Evolutionary conservation across 352 stramenopile species (phyloP).

Genomic region (Plasmopara muralis): DNA sequence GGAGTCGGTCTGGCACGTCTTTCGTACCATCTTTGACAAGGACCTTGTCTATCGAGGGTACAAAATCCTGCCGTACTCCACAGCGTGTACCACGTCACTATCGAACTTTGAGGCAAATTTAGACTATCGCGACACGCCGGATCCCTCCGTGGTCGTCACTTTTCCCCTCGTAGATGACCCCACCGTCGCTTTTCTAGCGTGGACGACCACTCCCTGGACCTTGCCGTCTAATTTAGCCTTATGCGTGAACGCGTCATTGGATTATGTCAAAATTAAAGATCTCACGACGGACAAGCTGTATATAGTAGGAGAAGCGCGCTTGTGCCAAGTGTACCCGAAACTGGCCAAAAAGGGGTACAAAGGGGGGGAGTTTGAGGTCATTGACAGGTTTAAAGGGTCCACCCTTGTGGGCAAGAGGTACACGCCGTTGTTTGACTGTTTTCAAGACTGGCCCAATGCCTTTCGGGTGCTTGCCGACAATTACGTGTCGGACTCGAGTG

Average conservation of each 20-base stretch:
- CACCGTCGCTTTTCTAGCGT: slow-evolving; percentile 89
- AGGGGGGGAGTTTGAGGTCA: slow-evolving; percentile 89
- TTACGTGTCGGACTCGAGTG: slow-evolving; percentile 97
- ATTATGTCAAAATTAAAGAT: slow-evolving; percentile 98
- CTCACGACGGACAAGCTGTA: slow-evolving; percentile 87
- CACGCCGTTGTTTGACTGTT: slow-evolving; percentile 95
- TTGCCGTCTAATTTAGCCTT: slow-evolving; percentile 97
- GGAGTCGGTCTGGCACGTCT: slow-evolving; percentile 99
- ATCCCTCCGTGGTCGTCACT: slow-evolving; percentile 96
- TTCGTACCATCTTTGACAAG: slow-evolving; percentile 98
- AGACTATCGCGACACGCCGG: slow-evolving; percentile 98
- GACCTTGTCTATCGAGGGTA: slow-evolving; percentile 98
- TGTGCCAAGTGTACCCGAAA: slow-evolving; percentile 95
- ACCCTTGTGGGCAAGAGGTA: slow-evolving; percentile 96
- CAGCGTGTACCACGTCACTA: slow-evolving; percentile 95
- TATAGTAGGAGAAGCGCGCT: slow-evolving; percentile 90
- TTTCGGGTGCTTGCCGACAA: slow-evolving; percentile 96
- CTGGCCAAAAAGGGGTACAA: slow-evolving; percentile 97
- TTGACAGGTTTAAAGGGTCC: slow-evolving; percentile 88
- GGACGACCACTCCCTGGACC: slow-evolving; percentile 99
- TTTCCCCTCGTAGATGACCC: slow-evolving; percentile 91
- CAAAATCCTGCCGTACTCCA: slow-evolving; percentile 99
- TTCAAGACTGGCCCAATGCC: slow-evolving; percentile 81
- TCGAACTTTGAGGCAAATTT: slow-evolving; percentile 99
- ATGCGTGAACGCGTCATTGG: slow-evolving; percentile 94